Evolutionary conservation across 768 basidiomycete genomes (phyloP).

Genomic region (Pleurotus djamor): DNA sequence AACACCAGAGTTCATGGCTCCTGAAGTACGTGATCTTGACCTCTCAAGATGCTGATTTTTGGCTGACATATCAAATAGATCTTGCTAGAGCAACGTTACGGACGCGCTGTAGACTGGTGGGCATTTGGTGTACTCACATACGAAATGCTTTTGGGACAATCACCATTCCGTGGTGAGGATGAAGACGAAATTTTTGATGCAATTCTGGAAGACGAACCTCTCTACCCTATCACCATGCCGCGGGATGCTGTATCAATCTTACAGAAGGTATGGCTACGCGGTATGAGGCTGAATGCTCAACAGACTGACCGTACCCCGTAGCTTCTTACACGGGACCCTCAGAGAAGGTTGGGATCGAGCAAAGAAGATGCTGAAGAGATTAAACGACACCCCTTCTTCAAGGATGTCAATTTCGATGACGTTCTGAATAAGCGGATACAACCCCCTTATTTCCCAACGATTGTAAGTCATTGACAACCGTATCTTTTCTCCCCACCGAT

Average conservation of each 20-base stretch:
- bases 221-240: conserved; percentile 99
- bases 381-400: conserved; percentile 98
- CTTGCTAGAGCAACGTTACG: conserved; percentile 97
- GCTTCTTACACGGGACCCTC: conserved; percentile 91
- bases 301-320: conserved; percentile 23
- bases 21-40: conserved; percentile 62
- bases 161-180: conserved; percentile 98
- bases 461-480: conserved; percentile 52
- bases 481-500: not conserved
- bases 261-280: conserved; percentile 64
- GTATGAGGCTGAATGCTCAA: conserved; percentile 1
- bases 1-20: conserved; percentile 99
- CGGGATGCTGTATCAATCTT: conserved; percentile 94
- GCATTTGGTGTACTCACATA: conserved; percentile 98
- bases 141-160: conserved; percentile 98
- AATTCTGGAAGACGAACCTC: conserved; percentile 95
- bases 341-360: conserved; percentile 85
- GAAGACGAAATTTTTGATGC: conserved; percentile 99
- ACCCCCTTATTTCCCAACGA: conserved; percentile 95
- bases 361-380: conserved; percentile 96
- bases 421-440: conserved; percentile 97
- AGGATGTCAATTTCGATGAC: conserved; percentile 96
- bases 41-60: too few species aligned
- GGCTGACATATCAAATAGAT: conserved; percentile 51
- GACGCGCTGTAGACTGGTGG: conserved; percentile 99